These are phyloP conservation scores for Hippophae tibetana DNA, from an alignment of 306 rosid genomes.

Conservation along the genomic window DNA sequence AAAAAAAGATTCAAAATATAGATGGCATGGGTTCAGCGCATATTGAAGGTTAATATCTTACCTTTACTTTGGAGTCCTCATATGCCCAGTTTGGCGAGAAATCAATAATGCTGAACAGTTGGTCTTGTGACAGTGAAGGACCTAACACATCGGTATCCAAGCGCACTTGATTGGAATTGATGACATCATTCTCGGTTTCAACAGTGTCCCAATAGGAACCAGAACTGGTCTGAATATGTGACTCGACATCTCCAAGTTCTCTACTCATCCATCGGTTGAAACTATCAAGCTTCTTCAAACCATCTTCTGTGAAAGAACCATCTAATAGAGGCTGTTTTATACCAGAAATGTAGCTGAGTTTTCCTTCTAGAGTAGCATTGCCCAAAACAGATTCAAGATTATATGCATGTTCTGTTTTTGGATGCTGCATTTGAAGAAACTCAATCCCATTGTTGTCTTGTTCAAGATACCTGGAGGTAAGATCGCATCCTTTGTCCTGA, in stretches of 20 bases:
- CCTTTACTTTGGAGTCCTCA: constrained; percentile 62
- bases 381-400: constrained; percentile 25
- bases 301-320: constrained; percentile 36
- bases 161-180: constrained; percentile 28
- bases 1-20: too few relatives aligned
- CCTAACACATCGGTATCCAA: constrained; percentile 30
- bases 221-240: constrained; percentile 67
- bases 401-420: constrained; percentile 21
- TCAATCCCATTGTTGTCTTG: constrained; percentile 26
- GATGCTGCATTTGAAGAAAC: constrained; percentile 25
- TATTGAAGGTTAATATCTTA: constrained; percentile 9
- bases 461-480: constrained; percentile 21
- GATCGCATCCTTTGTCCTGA: constrained; percentile 21
- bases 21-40: too few relatives aligned
- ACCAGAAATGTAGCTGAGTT: constrained; percentile 22
- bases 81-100: constrained; percentile 76
- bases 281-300: constrained; percentile 85
- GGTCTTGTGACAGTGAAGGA: constrained; percentile 85
- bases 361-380: constrained; percentile 30
- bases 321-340: constrained; percentile 35
- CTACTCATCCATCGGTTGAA: constrained; percentile 72
- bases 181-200: constrained; percentile 52
- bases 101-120: constrained; percentile 64
- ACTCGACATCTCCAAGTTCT: constrained; percentile 74
- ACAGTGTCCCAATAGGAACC: constrained; percentile 74